These are phyloP conservation scores for Trichoderma breve DNA, from an alignment of 2,329 filamentous ascomycete genomes.

Conservation along the genomic window DNA sequence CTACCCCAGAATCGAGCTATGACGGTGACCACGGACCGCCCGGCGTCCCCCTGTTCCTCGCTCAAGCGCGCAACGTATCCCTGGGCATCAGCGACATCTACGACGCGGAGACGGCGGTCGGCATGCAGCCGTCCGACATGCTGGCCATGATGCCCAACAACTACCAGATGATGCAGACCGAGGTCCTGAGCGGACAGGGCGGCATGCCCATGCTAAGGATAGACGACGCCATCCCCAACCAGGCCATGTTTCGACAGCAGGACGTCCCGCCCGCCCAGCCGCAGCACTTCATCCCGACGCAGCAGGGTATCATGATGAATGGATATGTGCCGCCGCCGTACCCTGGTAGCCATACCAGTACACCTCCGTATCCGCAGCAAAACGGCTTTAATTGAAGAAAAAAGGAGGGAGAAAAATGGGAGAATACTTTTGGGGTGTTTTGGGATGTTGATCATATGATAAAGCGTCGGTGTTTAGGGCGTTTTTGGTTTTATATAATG, in stretches of 20 bases:
- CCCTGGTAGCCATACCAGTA: constrained; percentile 21
- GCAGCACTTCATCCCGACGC: constrained; percentile 24
- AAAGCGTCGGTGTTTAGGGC: constrained; percentile 16
- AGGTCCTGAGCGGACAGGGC: neutral
- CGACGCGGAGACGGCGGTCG: constrained; percentile 25
- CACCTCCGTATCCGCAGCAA: constrained; percentile 23
- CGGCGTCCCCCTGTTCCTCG: constrained; percentile 30
- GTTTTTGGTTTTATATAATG: neutral
- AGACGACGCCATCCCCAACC: constrained; percentile 16
- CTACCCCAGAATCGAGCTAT: constrained; percentile 20
- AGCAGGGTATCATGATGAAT: constrained; percentile 26
- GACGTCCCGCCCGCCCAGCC: constrained; percentile 10
- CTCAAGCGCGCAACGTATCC: constrained; percentile 27
- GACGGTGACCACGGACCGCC: constrained; percentile 27
- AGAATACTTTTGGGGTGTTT: neutral
- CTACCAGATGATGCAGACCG: constrained; percentile 16
- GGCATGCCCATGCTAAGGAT: constrained; percentile 23
- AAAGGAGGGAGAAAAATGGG: neutral
- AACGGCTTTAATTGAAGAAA: constrained; percentile 8
- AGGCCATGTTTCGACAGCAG: constrained; percentile 27
- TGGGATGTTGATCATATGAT: neutral
- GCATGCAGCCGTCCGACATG: constrained; percentile 24
- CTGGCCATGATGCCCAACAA: constrained; percentile 23
- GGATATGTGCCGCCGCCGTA: constrained; percentile 24
- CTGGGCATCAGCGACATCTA: constrained; percentile 24